Conservation (phyloP, 495 filamentous ascomycete species). For the Xylaria nigripes region DNA sequence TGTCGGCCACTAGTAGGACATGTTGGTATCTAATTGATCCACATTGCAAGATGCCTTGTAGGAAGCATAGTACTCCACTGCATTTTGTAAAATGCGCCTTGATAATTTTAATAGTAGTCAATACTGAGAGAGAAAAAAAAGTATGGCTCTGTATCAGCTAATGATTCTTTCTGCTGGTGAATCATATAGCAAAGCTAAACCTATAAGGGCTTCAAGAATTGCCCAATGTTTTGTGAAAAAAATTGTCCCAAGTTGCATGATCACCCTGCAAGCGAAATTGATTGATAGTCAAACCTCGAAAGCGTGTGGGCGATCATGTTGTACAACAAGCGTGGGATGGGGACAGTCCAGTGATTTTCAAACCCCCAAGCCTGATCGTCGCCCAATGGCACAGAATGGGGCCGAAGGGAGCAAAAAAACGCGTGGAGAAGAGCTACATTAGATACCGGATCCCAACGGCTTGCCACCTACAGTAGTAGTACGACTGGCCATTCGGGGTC, state of each 20-base stretch:
- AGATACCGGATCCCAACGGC: neutral
- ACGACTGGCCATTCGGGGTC: constrained; percentile 2
- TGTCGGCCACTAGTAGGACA: neutral
- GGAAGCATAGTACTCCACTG: constrained; percentile 20
- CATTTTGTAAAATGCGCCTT: constrained; percentile 29
- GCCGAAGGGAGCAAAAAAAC: neutral
- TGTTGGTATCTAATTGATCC: constrained; percentile 1
- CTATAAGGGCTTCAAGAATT: neutral
- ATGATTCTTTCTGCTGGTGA: neutral
- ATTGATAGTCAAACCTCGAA: constrained; percentile 1
- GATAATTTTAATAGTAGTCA: constrained; percentile 26
- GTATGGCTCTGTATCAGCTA: neutral
- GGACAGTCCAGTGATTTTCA: neutral
- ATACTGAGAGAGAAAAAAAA: neutral
- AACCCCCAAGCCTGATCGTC: constrained; percentile 2
- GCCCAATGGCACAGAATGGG: constrained; percentile 5
- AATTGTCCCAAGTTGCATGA: neutral
- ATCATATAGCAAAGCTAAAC: neutral
- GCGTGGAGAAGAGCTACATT: constrained; percentile 6
- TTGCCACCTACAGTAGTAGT: neutral
- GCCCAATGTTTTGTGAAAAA: neutral
- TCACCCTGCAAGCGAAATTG: constrained; percentile 5
- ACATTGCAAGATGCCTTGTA: constrained; percentile 16
- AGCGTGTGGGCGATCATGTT: constrained; percentile 1
- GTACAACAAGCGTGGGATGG: constrained; percentile 6